These are phyloP conservation scores for Erodium moschatum DNA, from an alignment of 441 rosid genomes.

Conservation along the genomic window DNA sequence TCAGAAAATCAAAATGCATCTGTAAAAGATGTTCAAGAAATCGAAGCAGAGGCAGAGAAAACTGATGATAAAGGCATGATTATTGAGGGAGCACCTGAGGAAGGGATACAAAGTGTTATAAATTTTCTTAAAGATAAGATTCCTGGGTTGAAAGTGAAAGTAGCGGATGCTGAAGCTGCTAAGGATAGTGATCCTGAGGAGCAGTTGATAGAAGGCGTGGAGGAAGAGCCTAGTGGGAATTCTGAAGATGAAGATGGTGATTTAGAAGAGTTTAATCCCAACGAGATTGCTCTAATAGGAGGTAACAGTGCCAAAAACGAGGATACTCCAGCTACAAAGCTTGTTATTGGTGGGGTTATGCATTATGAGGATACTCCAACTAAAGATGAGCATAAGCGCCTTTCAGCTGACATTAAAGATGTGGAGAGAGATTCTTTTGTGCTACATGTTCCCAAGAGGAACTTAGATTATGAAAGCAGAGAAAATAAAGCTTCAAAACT, in stretches of 20 bases:
- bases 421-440: constrained; percentile 68
- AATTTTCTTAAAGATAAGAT: constrained; percentile 85
- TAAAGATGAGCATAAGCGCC: constrained; percentile 64
- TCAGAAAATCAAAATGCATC: constrained; percentile 43
- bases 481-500: constrained; percentile 44
- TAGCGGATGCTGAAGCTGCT: constrained; percentile 35
- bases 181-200: constrained; percentile 49
- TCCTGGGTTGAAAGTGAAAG: constrained; percentile 79
- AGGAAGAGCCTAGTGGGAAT: constrained; percentile 43
- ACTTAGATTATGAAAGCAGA: constrained; percentile 33
- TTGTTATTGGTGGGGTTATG: constrained; percentile 76
- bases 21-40: constrained; percentile 43
- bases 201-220: constrained; percentile 50
- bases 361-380: constrained; percentile 57
- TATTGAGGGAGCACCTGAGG: constrained; percentile 72
- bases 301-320: constrained; percentile 37
- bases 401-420: constrained; percentile 58
- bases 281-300: constrained; percentile 35
- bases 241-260: constrained; percentile 46
- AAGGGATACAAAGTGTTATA: constrained; percentile 80
- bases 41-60: constrained; percentile 48
- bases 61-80: constrained; percentile 58
- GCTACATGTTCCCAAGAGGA: constrained; percentile 51
- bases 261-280: constrained; percentile 54
- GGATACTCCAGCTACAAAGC: constrained; percentile 52